Base-by-base conservation (phyloP, 108 stramenopile genomes). In the Nitzschia sp. region DNA sequence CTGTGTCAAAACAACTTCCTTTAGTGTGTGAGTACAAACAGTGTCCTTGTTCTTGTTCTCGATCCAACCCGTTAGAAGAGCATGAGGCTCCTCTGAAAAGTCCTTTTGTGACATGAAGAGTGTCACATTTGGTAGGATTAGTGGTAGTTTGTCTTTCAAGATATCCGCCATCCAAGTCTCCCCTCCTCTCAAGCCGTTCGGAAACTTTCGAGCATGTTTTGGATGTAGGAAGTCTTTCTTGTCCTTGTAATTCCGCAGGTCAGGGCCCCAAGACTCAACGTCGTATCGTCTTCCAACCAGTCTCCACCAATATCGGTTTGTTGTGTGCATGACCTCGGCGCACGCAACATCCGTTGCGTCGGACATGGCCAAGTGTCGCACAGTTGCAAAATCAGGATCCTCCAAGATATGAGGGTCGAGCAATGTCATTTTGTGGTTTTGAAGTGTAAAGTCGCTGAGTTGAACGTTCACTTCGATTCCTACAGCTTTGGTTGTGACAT, bases 251-350 rank as follows among this genome's bases (percentile, higher is more conserved):
- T 90, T 86, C 19, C 97, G 79, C 65, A 81, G 68, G 76, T 95
- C 95, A 11, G 97, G 94, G 20, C 80, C 75, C 96, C 96, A 97
- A 0, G 94, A 85, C 79, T 95, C 90, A 3, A 99, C 92, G 78
- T 99, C 98, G 66, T 97, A 94, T 37, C 97, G 74, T 19, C 91
- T 86, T 0, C 98, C 98, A 41, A 99, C 95, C 55, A 98, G 72
- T 25, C 98, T 91, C 86, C 96, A 93, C 95, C 96, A 97, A 26
- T 83, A 94, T 14, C 98, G 85, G 73, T 94, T 92, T 20, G 84
- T 88, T 8, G 97, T 96, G 81, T 97, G 94, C 72, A 96, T 86
- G 10, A 99, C 97, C 67, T 99, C 98, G 10, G 97, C 97, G 74
- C 98, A 99, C 0, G 95, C 92, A 17, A 90, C 75, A 75, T 94